Evolutionary conservation across 495 filamentous ascomycete genomes (phyloP).

Genomic region (Neurospora hispaniola): DNA sequence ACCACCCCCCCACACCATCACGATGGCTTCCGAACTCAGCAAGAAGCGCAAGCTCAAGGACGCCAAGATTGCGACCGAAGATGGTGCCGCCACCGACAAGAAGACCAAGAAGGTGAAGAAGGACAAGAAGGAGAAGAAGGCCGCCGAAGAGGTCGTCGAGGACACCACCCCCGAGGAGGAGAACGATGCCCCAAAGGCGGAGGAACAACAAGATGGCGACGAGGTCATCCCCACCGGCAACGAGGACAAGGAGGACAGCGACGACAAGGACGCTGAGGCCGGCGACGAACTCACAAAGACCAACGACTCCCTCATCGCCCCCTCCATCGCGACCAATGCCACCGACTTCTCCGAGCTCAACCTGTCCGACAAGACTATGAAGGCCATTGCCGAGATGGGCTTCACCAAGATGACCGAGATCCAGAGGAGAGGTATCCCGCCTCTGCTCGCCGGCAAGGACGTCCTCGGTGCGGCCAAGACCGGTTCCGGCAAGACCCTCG

Average conservation of each 20-base stretch:
- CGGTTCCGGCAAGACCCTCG: slow-evolving; percentile 88
- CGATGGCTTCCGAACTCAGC: slow-evolving; percentile 32
- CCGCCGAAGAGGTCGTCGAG: slow-evolving; percentile 8
- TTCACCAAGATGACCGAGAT: slow-evolving; percentile 97
- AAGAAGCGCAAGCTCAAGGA: slow-evolving; percentile 41
- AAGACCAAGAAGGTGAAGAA: slow-evolving; percentile 23
- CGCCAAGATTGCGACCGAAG: slow-evolving; percentile 20
- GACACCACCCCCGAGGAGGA: slow-evolving; percentile 6
- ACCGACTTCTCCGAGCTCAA: slow-evolving; percentile 67
- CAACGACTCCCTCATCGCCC: slow-evolving; percentile 20
- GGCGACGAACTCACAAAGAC: slow-evolving; percentile 6
- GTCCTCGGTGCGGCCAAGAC: slow-evolving; percentile 96
- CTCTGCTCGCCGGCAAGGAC: slow-evolving; percentile 80
- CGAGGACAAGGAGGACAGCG: slow-evolving; percentile 15
- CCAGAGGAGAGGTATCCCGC: slow-evolving; percentile 78
- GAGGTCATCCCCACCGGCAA: slow-evolving; percentile 13
- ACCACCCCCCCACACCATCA: background rate
- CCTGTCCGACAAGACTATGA: slow-evolving; percentile 75
- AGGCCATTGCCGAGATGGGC: slow-evolving; percentile 81
- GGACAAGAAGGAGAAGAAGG: slow-evolving; percentile 13
- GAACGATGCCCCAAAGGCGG: slow-evolving; percentile 6
- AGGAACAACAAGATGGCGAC: background rate
- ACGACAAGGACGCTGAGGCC: slow-evolving; percentile 17
- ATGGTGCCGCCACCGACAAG: slow-evolving; percentile 13
- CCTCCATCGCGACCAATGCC: slow-evolving; percentile 22